Evolutionary conservation across 495 filamentous ascomycete species (phyloP), one percentile per base, ranked within the genome.

Genomic region (Penicillium goetzii): DNA sequence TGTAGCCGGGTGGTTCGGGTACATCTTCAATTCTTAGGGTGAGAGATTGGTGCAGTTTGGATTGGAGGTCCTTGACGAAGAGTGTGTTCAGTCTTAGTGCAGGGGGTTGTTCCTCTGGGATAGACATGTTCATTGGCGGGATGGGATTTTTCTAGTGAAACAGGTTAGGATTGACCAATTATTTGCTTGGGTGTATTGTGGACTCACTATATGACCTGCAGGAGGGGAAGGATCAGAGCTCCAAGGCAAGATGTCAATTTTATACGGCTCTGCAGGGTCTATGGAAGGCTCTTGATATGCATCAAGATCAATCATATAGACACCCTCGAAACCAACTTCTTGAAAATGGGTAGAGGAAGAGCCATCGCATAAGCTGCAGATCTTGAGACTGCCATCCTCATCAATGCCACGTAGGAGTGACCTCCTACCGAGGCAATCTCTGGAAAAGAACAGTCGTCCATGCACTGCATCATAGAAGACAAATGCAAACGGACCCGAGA

Each of bases 401-500:
- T 82, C 76, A 54, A 71, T 65, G 7, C 78, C 82, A 11, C 75
- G 74, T 32, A 98, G 80, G 6, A 99, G 80, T 47, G 95, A 97
- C 56, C 96, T 81, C 63, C 95, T 83, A 26, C 95, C 95, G 19
- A 98, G 81, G 60, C 89, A 89, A 74, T 99, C 95, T 60, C 95
- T 81, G 19, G 89, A 91, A 72, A 89, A 97, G 79, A 86, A 94
- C 8, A 98, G 50, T 28, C 78, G 81, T 15, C 77, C 75, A 58
- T 82, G 74, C 23, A 73, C 61, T 7, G 81, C 81, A 76, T 98
- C 90, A 72, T 88, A 92, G 75, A 90, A 98, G 2, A 97, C 86
- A 78, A 98, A 96, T 15, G 96, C 90, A 75, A 91, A 98, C 11
- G 96, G 93, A 10, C 95, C 95, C 54, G 88, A 86, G 36, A 97